A percentile compares a stretch with the other conserved stretches of the same genome.
phyloP scores from a whole-genome alignment of 1,139 yeast genomes.

The Yamadazyma triangularis region DNA sequence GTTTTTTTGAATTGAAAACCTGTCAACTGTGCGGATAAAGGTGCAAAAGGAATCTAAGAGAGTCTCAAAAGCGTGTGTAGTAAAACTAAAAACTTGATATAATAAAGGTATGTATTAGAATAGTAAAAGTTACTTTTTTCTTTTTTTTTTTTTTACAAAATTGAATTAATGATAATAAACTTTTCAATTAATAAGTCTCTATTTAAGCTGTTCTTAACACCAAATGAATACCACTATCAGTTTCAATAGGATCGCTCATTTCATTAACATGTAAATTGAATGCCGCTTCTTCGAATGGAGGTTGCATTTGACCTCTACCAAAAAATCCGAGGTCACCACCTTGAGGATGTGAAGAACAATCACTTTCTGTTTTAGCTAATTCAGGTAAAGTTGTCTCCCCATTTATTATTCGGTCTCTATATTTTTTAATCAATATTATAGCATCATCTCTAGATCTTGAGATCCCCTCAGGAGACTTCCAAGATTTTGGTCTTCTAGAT shows the following conservation, averaged over 20 bases:
- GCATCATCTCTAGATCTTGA: slow-evolving; percentile 85
- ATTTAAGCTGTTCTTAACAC: slow-evolving; percentile 81
- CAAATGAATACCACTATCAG: slow-evolving; percentile 88
- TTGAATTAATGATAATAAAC: no score
- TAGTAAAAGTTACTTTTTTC: no score
- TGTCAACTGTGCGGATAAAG: no score
- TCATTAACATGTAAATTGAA: slow-evolving; percentile 80
- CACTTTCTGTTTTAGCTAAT: slow-evolving; percentile 79
- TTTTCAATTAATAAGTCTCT: no score
- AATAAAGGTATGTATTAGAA: no score
- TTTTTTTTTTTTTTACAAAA: no score
- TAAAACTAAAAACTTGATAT: no score
- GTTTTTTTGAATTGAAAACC: background rate
- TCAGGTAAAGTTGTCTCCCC: slow-evolving; percentile 72
- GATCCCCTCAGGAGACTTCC: slow-evolving; percentile 72
- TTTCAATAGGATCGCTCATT: slow-evolving; percentile 76
- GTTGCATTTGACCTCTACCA: slow-evolving; percentile 92
- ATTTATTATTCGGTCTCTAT: slow-evolving; percentile 55
- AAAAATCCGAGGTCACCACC: slow-evolving; percentile 93
- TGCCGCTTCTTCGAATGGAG: slow-evolving; percentile 84
- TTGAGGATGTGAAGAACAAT: slow-evolving; percentile 80
- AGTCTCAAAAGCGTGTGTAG: no score
- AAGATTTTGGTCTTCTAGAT: slow-evolving; percentile 86
- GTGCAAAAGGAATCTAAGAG: no score
- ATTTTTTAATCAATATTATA: slow-evolving; percentile 53